Percentiles rank a stretch among this genome's conserved stretches.
Evolutionary conservation across 495 filamentous ascomycete genomes (phyloP).

Genomic region (Aspergillus hancockii): DNA sequence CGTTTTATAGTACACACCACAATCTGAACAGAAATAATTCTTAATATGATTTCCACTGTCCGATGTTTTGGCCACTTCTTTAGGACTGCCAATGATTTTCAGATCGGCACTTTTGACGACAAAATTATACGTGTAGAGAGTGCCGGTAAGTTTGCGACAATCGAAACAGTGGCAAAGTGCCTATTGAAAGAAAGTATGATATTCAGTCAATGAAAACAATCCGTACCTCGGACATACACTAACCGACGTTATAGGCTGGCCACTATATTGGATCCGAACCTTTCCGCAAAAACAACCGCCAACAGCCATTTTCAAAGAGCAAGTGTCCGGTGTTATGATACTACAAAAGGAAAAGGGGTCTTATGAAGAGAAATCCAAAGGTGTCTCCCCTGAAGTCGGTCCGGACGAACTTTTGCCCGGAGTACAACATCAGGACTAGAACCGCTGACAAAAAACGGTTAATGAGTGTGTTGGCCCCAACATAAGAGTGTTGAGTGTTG

Average conservation of each 20-base stretch:
- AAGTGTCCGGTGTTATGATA: no score
- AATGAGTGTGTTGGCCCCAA: no score
- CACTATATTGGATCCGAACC: constrained; percentile 28
- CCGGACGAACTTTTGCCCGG: no score
- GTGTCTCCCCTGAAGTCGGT: no score
- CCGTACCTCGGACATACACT: constrained; percentile 13
- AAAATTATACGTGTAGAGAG: constrained; percentile 25
- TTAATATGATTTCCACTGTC: constrained; percentile 37
- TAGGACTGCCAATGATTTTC: constrained; percentile 31
- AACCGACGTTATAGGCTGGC: constrained; percentile 26
- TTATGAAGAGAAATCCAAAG: no score
- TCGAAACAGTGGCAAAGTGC: constrained; percentile 40
- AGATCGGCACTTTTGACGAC: constrained; percentile 28
- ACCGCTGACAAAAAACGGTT: no score
- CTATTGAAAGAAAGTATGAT: constrained; percentile 18
- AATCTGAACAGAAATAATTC: constrained; percentile 43
- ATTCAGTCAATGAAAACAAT: constrained; percentile 2
- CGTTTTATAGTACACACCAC: constrained; percentile 28
- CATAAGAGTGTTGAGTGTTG: no score
- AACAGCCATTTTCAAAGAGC: constrained; percentile 23
- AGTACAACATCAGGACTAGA: no score
- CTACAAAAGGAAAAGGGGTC: no score
- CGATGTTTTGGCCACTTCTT: constrained; percentile 31
- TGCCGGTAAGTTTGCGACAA: constrained; percentile 40
- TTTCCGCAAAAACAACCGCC: constrained; percentile 36